These are phyloP conservation scores for Yarrowia divulgata DNA, from an alignment of 805 yeast species.

Conservation along the genomic window DNA sequence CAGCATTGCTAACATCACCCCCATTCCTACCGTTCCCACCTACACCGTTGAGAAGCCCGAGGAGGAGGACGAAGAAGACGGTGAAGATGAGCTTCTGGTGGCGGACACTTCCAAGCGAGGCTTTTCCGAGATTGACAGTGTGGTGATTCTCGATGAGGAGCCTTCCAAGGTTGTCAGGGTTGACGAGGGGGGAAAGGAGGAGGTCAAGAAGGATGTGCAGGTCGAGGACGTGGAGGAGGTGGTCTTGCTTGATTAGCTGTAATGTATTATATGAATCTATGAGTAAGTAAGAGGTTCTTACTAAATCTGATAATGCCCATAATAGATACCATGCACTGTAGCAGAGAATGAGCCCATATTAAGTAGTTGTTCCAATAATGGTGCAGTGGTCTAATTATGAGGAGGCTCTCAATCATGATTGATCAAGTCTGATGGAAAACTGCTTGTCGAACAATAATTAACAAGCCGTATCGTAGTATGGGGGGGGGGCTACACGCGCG, in stretches of 20 bases:
- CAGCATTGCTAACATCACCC: neutral
- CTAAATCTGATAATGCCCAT: too few relatives aligned
- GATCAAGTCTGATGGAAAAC: too few relatives aligned
- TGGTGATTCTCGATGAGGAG: slow-evolving; percentile 26
- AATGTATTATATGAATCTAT: neutral
- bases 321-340: too few relatives aligned
- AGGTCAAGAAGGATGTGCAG: neutral
- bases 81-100: neutral
- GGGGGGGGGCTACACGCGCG: too few relatives aligned
- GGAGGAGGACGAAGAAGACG: slow-evolving; percentile 5
- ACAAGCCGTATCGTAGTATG: too few relatives aligned
- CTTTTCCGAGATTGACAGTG: slow-evolving; percentile 14
- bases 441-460: too few relatives aligned
- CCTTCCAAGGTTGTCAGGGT: slow-evolving; percentile 15
- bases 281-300: neutral
- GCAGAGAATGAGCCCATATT: too few relatives aligned
- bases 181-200: neutral
- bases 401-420: too few relatives aligned
- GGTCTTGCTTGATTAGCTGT: slow-evolving; percentile 5
- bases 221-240: slow-evolving; percentile 18
- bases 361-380: too few relatives aligned
- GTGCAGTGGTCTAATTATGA: too few relatives aligned
- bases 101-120: slow-evolving; percentile 17
- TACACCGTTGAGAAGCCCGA: slow-evolving; percentile 9
- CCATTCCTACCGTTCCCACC: slow-evolving; percentile 21